Percentiles rank a stretch among this genome's conserved stretches.
These are phyloP conservation scores for Wickerhamomyces strasburgensis DNA, from an alignment of 805 yeast genomes.

Conservation along the genomic window DNA sequence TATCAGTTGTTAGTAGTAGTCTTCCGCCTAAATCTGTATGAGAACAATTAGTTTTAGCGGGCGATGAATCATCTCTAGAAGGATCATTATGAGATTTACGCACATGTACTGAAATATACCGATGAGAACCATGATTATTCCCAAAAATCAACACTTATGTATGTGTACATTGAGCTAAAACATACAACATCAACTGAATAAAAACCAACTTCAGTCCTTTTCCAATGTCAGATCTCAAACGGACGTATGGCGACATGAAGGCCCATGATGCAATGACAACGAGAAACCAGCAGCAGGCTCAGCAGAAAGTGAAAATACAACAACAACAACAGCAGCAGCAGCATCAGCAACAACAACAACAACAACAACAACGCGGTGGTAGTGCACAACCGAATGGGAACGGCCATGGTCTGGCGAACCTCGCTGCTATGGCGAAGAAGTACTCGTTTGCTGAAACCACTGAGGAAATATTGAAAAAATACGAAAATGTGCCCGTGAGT, in stretches of 20 bases:
- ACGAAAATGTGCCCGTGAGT: constrained; percentile 72
- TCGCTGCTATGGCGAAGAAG: constrained; percentile 32
- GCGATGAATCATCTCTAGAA: too few relatives aligned
- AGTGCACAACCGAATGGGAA: constrained; percentile 29
- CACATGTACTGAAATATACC: constrained; percentile 1
- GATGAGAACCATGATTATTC: too few relatives aligned
- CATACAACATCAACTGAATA: too few relatives aligned
- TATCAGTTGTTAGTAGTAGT: too few relatives aligned
- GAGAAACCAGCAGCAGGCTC: constrained; percentile 15
- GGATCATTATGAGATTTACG: too few relatives aligned
- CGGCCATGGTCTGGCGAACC: constrained; percentile 18
- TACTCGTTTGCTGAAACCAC: constrained; percentile 65
- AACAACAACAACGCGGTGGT: constrained; percentile 24
- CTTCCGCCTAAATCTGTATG: too few relatives aligned
- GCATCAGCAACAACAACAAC: constrained; percentile 22
- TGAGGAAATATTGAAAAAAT: constrained; percentile 70
- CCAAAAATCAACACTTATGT: too few relatives aligned
- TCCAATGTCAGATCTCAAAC: constrained; percentile 9
- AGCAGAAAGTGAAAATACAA: too few relatives aligned
- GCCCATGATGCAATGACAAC: constrained; percentile 13
- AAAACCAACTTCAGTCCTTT: too few relatives aligned
- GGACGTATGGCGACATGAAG: constrained; percentile 19
- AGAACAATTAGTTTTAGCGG: too few relatives aligned
- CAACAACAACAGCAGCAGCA: constrained; percentile 22
- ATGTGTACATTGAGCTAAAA: too few relatives aligned